These are phyloP conservation scores for Auriscalpium orientale DNA, from an alignment of 768 basidiomycete genomes.

Conservation along the genomic window DNA sequence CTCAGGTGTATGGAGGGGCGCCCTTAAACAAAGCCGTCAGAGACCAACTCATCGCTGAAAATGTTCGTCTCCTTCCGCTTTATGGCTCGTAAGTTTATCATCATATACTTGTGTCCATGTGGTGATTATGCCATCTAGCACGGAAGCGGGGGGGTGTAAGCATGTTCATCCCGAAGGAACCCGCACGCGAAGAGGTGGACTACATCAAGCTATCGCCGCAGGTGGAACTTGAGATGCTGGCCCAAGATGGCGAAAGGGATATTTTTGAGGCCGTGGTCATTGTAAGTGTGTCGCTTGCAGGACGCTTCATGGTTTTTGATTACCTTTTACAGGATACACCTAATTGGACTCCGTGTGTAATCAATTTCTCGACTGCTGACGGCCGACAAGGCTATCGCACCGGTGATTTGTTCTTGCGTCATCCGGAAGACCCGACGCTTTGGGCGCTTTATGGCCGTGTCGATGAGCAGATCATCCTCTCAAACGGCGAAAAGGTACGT, in stretches of 20 bases:
- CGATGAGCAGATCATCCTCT: conserved; percentile 40
- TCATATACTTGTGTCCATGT: background rate
- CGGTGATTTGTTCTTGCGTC: conserved; percentile 32
- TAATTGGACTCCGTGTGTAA: conserved; percentile 12
- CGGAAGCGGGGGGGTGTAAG: background rate
- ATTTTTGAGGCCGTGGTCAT: background rate
- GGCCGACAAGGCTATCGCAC: conserved; percentile 29
- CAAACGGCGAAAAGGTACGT: conserved; percentile 27
- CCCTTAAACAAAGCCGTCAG: background rate
- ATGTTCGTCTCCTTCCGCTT: background rate
- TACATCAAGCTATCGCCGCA: background rate
- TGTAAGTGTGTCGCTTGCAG: background rate
- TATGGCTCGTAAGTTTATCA: background rate
- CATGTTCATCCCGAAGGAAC: background rate
- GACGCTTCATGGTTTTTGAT: background rate
- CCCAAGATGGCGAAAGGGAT: background rate
- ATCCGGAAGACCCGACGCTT: conserved; percentile 29
- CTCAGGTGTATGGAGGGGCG: conserved; percentile 1
- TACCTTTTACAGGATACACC: no score
- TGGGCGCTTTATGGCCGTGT: conserved; percentile 34
- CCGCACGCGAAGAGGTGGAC: background rate
- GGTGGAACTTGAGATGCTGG: background rate
- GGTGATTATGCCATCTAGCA: background rate
- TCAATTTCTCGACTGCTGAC: conserved; percentile 25
- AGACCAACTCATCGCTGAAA: background rate